These are phyloP conservation scores for Camelina hispida DNA, from an alignment of 345 rosid genomes.

Conservation along the genomic window DNA sequence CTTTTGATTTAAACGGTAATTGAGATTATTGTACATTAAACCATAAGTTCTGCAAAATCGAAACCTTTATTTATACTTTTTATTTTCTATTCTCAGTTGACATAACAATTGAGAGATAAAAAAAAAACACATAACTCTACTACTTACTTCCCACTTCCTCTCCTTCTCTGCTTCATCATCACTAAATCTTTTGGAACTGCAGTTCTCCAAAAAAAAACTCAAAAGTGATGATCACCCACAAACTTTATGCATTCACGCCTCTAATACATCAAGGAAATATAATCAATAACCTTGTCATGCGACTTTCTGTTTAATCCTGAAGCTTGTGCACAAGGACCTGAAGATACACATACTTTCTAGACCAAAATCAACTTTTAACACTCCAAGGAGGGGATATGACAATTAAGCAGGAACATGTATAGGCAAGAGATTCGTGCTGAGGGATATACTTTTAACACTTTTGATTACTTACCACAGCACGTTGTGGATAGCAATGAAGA, in stretches of 20 bases:
- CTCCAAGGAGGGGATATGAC: neutral
- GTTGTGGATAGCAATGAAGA: neutral
- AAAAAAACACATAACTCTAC: neutral
- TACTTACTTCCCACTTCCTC: constrained; percentile 11
- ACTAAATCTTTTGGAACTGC: neutral
- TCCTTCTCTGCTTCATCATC: neutral
- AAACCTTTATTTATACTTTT: neutral
- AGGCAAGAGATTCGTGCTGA: neutral
- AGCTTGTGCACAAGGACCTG: neutral
- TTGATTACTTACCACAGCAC: neutral
- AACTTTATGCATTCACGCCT: neutral
- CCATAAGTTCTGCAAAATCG: neutral
- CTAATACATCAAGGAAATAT: neutral
- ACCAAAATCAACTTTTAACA: constrained; percentile 15
- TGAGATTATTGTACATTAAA: neutral
- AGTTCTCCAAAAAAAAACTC: neutral
- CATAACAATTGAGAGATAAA: neutral
- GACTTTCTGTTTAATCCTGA: neutral
- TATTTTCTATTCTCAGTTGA: neutral
- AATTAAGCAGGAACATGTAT: neutral
- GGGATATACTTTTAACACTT: neutral
- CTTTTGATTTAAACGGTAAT: neutral
- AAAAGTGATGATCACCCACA: neutral
- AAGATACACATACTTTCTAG: neutral
- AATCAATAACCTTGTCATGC: neutral